Evolutionary conservation across 306 rosid genomes (phyloP).

Genomic region (Lathyrus oleraceus): DNA sequence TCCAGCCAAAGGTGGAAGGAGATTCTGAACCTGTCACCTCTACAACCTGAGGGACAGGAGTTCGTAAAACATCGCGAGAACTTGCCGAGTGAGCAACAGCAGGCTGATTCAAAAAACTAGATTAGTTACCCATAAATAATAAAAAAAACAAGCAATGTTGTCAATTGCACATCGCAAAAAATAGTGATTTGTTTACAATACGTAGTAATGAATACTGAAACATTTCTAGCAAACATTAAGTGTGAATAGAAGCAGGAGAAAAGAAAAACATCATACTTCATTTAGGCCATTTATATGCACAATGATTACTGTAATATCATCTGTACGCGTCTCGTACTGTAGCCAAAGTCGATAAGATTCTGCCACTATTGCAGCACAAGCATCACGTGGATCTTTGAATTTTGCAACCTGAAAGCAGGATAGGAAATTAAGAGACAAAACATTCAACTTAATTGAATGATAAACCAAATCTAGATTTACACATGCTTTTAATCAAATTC

Average conservation of each 20-base stretch:
- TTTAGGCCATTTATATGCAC: conserved; percentile 88
- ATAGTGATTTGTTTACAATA: neutral
- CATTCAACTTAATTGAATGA: conserved; percentile 9
- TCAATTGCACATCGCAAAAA: neutral
- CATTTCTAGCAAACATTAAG: conserved; percentile 10
- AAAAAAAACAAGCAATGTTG: neutral
- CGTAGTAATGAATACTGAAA: conserved; percentile 1
- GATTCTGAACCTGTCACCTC: conserved; percentile 96
- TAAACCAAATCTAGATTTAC: conserved; percentile 22
- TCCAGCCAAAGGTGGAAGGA: conserved; percentile 80
- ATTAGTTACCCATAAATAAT: conserved; percentile 30
- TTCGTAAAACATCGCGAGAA: conserved; percentile 42
- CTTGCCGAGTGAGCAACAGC: conserved; percentile 59
- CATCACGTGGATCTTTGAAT: conserved; percentile 94
- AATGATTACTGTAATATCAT: conserved; percentile 92
- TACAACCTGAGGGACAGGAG: conserved; percentile 74
- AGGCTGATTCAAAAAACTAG: conserved; percentile 45
- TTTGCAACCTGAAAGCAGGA: conserved; percentile 69
- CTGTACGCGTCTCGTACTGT: conserved; percentile 98
- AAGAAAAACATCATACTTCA: conserved; percentile 54
- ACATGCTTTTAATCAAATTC: conserved; percentile 21
- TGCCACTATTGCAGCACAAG: conserved; percentile 98
- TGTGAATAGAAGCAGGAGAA: conserved; percentile 12
- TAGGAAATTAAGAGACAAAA: conserved; percentile 27
- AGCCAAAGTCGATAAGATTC: conserved; percentile 98